Evolutionary conservation across 2,329 filamentous ascomycete genomes (phyloP).

Genomic region (Sporothrix inflata): DNA sequence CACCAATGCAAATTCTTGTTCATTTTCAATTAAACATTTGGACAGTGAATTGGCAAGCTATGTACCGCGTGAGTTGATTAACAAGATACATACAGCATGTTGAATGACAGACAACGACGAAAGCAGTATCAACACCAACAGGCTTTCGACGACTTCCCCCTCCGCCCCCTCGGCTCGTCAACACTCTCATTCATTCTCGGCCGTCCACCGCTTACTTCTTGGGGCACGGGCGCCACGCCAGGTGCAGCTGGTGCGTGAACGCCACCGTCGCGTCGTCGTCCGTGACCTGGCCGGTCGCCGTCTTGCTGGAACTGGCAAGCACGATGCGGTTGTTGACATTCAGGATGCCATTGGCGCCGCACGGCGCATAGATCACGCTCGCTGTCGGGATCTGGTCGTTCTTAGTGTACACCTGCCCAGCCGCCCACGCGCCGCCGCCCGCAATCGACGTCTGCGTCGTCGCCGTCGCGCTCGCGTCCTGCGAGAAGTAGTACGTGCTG

Average conservation of each 20-base stretch:
- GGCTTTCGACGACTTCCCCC: not conserved
- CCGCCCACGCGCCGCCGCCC: constrained; percentile 48
- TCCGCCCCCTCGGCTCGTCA: not conserved
- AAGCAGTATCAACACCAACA: not conserved
- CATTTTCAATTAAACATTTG: not conserved
- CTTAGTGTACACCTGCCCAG: constrained; percentile 53
- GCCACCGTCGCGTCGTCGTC: constrained; percentile 52
- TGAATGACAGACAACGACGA: not conserved
- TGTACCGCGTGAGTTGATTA: not conserved
- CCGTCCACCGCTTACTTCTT: constrained; percentile 31
- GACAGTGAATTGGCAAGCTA: not conserved
- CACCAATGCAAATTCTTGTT: not conserved
- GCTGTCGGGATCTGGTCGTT: constrained; percentile 50
- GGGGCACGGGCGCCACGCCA: constrained; percentile 44
- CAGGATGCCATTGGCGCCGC: constrained; percentile 51
- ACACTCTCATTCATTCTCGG: not conserved
- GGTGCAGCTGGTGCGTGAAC: constrained; percentile 50
- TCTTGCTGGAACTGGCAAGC: constrained; percentile 44
- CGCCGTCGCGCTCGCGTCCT: constrained; percentile 49
- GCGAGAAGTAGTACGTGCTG: constrained; percentile 53
- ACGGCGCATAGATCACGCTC: constrained; percentile 51
- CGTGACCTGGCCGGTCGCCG: constrained; percentile 47
- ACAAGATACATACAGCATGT: constrained; percentile 9
- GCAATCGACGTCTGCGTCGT: constrained; percentile 49
- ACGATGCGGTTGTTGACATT: constrained; percentile 54